Base-by-base conservation (phyloP, 129 eudicot genomes). In the Rutidosis leptorrhynchoides region DNA sequence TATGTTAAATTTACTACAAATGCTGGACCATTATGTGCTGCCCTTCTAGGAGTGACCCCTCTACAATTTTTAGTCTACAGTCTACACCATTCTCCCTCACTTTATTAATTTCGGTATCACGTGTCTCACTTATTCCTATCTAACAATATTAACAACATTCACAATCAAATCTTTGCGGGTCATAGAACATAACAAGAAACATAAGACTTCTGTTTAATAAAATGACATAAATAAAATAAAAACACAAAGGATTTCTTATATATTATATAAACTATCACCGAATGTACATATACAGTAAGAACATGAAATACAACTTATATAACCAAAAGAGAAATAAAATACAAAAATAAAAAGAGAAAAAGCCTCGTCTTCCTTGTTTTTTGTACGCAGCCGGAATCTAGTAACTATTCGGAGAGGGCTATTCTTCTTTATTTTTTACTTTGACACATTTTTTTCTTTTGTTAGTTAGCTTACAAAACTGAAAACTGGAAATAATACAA, bases 361-460 rank as follows among this genome's bases (percentile, higher is more conserved):
- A 59, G 69, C 79, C 79, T 75, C 79, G 29, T 75, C 79, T 75
- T 75, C 74, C 69, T 28, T 28, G 16, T 77, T 83, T 82, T 77
- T 74, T 81, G 67, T 77, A 89, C 85, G 83, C 77, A 76, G 70
- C 82, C 90, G 73, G 54, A 78, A 64, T 24, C 65, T 73, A 62
- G 86, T 71, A 43, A 78, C 58, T 74, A 71, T 64, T 65, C 64
- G 92, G 83, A 90, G 92, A 84, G 97, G 97, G 97, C 95, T 80
- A 33, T 19, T 29, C 57, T 74, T 84, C 73, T 65, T 71, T 71
- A 56, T 45, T 24, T 1, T 12, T 27, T 0, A 59, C 0, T 70
- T 27, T 67, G 71, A 48, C 59, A 59, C 74, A 61, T 20, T 63
- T 54, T 37, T 25, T 56, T 67, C n/a, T 68, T 54, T 22, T 73